Percentiles rank a stretch among this genome's conserved stretches.
phyloP scores from a whole-genome alignment of 306 rosid genomes.

The Abrus pulchellus region DNA sequence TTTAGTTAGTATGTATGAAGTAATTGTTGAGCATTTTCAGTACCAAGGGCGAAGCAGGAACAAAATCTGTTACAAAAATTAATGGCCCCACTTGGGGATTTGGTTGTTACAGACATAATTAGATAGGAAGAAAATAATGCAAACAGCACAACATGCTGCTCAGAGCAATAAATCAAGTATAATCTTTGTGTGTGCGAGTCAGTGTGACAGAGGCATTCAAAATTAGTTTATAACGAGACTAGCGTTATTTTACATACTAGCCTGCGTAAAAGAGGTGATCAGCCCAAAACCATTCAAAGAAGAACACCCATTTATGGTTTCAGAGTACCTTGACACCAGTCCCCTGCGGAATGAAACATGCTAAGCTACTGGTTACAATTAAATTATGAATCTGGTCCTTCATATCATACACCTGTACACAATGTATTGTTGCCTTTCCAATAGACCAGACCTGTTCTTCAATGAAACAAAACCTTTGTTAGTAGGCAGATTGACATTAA shows the following conservation, averaged over 20 bases:
- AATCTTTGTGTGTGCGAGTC: neutral
- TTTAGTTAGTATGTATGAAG: neutral
- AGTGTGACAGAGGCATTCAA: slow-evolving; percentile 18
- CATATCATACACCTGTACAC: slow-evolving; percentile 75
- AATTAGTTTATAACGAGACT: neutral
- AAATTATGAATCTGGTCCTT: slow-evolving; percentile 86
- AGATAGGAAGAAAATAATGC: neutral
- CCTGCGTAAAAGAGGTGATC: slow-evolving; percentile 19
- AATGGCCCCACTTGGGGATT: neutral
- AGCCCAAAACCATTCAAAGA: slow-evolving; percentile 5
- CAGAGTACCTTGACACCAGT: slow-evolving; percentile 75
- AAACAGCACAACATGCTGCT: slow-evolving; percentile 19
- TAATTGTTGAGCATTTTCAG: slow-evolving; percentile 6
- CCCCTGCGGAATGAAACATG: slow-evolving; percentile 83
- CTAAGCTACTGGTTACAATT: slow-evolving; percentile 57
- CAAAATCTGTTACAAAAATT: slow-evolving; percentile 23
- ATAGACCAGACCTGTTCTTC: slow-evolving; percentile 79
- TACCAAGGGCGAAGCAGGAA: slow-evolving; percentile 24
- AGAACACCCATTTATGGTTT: slow-evolving; percentile 8
- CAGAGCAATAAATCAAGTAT: slow-evolving; percentile 33
- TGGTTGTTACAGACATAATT: neutral
- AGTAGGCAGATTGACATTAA: slow-evolving; percentile 9
- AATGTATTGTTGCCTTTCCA: slow-evolving; percentile 62
- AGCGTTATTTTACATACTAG: slow-evolving; percentile 22
- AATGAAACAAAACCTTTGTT: slow-evolving; percentile 40